Base-by-base conservation (phyloP, 352 stramenopile genomes). In the Globisporangium barbulae region DNA sequence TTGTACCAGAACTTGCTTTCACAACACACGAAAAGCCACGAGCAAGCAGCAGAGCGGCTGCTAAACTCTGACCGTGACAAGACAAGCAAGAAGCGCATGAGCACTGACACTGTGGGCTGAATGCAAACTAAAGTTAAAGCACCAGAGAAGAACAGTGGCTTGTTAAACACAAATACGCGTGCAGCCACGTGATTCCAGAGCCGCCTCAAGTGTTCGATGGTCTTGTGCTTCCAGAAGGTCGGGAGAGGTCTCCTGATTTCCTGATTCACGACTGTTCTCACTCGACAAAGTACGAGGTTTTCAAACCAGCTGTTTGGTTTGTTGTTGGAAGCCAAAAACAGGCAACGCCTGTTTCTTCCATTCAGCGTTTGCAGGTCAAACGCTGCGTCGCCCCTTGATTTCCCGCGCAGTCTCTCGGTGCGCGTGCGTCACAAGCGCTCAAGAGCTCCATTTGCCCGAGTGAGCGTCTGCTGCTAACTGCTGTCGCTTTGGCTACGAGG, bases 331-430 rank as follows among this genome's bases (percentile, higher is more conserved):
- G 48, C 21, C 13, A 55, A 39, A 44, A 44, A 5, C 41, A 19
- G 41, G 19, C 17, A 41, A 17, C 19, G 21, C 19, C 39, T 45
- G 50, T 52, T n/a, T 52, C 45, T 56, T 56, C 50, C 50, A 56
- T 56, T 56, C 50, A 56, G 28, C 50, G 5, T 41, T 37, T 19
- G 33, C 28, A 56, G 17, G 17, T 39, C 28, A 33, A 28, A 28
- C 17, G 25, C 1, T 8, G 50, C 19, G 5, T 28, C 13, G 19
- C 30, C n/a, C 33, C 50, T 56, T 37, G 25, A 13, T 22, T 28
- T n/a, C 50, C 17, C 7, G 17, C 31, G 3, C 22, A 5, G 12
- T 22, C 15, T 5, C 48, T n/a, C 28, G 42, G 42, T 48, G 42
- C 15, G 30, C 50, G 50, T 28, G 50, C 50, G 21, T 19, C 17